Evolutionary conservation across 176 grass and related monocot species (phyloP), one percentile per base, ranked within the genome.

Genomic region (Carex myosuroides): DNA sequence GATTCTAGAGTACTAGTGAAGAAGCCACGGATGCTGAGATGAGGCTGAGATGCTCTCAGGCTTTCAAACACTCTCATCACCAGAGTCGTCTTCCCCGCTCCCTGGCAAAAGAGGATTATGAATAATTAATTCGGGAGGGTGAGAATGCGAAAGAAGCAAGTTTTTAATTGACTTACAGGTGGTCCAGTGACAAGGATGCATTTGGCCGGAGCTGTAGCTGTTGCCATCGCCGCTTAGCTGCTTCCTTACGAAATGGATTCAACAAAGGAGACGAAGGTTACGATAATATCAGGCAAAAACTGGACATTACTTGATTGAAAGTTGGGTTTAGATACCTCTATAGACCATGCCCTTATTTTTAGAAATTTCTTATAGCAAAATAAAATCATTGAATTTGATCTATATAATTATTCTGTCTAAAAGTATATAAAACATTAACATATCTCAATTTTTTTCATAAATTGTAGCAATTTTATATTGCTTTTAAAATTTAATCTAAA

Each of bases 51-150:
- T 16, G 60, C 20, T 56, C 85, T 86, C 50, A 95, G 83, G 52
- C 37, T 33, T 81, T 95, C 96, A 50, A 93, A 76, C 55, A 95
- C 91, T 70, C 96, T 86, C 88, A 65, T 90, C 59, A 95, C 93
- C 85, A 93, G 85, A 70, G 91, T 99, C 83, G 93, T 93, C 91
- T 99, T 95, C 77, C 93, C 96, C 83, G 92, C 88, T 64, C 93
- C 93, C 96, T 93, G 86, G 8, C 54, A 13, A 70, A 60, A 7
- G 61, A 35, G 39, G 64, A 33, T 70, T 16, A 18, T 32, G 13
- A 77, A 56, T 32, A 32, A 55, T 77, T 32, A 32, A 55, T 77
- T 55, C 81, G 32, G 20, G 65, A 13, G 84, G 33, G 0, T 64
- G 42, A 67, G 37, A 71, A 81, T 55, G 22, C 57, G 48, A 10